Evolutionary conservation across 2,329 filamentous ascomycete species (phyloP).

Genomic region (Mycogone perniciosa): DNA sequence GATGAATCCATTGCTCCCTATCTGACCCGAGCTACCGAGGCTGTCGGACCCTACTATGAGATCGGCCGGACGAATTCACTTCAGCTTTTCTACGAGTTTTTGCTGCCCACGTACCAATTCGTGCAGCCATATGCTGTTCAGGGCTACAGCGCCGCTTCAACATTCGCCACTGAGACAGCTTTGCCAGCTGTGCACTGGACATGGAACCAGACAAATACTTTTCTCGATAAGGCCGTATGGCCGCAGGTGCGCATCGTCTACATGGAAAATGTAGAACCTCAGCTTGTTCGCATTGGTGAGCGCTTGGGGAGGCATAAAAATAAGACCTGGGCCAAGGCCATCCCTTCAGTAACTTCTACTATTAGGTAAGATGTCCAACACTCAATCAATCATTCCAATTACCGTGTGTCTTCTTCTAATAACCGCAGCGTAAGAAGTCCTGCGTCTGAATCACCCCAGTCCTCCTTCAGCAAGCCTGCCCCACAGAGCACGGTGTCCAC

Average conservation of each 20-base stretch:
- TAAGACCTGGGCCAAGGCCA: constrained; percentile 29
- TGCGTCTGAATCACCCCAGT: constrained; percentile 20
- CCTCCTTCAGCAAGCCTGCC: constrained; percentile 30
- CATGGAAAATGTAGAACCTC: constrained; percentile 88
- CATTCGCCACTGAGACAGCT: constrained; percentile 61
- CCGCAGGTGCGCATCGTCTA: constrained; percentile 77
- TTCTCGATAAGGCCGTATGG: constrained; percentile 72
- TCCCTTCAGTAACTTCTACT: constrained; percentile 13
- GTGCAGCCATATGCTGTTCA: constrained; percentile 66
- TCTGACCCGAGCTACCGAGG: constrained; percentile 53
- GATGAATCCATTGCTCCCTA: constrained; percentile 66
- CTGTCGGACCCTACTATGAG: constrained; percentile 66
- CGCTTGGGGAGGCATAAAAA: constrained; percentile 69
- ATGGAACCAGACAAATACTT: constrained; percentile 61
- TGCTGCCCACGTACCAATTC: constrained; percentile 71
- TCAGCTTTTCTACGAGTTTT: constrained; percentile 63
- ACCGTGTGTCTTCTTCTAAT: constrained; percentile 7
- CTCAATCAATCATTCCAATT: neutral
- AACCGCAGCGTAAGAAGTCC: constrained; percentile 13
- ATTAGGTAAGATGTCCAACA: neutral
- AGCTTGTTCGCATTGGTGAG: constrained; percentile 86
- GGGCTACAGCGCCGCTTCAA: constrained; percentile 59
- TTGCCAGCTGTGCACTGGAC: constrained; percentile 67
- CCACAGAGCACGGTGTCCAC: constrained; percentile 30
- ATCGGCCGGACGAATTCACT: constrained; percentile 55